Evolutionary conservation across 768 basidiomycete genomes (phyloP), one percentile per base, ranked within the genome.

Genomic region (Termitomyces sp.): DNA sequence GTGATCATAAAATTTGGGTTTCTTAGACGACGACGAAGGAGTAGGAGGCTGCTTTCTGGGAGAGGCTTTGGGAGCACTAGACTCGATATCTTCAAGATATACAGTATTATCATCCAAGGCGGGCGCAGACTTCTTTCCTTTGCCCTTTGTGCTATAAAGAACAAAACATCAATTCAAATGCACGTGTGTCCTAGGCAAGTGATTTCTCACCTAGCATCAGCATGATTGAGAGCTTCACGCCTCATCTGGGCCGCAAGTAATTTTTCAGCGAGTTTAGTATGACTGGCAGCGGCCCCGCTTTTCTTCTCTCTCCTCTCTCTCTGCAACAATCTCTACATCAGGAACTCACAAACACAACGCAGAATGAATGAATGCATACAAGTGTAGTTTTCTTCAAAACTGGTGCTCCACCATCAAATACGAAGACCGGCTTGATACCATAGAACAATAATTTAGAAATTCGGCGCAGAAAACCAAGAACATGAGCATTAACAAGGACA

Each of bases 361-460:
- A 47, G 17, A 36, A 25, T 25, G 34, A 17, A 29, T 9, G 49
- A 56, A 5, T 59, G 56, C 90, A 59, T 66, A 94, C 96, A 65
- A 99, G 88, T 3, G 97, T 98, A 54, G 82, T 80, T 68, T 88
- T 84, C 78, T 99, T 99, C 68, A 99, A 73, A 11, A 78, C 84
- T 3, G 97, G 97, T 3, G 96, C 97, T 38, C 94, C 96, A 25
- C 97, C 97, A 73, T 99, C 97, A 69, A 99, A 99, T 12, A 99
- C 96, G 69, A 99, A 99, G 40, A 99, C 96, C 0, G 97, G 97
- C 72, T 92, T 96, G 71, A 98, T 96, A 12, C 97, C 97, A 70
- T 97, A 95, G 76, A 96, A 98, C 47, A 99, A 76, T 36, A 99
- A 81, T 74, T 98, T 98, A 74, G 88, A 87, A 60, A 98, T 97